Conservation (phyloP, 345 rosid species). For the Citrus trifoliata region DNA sequence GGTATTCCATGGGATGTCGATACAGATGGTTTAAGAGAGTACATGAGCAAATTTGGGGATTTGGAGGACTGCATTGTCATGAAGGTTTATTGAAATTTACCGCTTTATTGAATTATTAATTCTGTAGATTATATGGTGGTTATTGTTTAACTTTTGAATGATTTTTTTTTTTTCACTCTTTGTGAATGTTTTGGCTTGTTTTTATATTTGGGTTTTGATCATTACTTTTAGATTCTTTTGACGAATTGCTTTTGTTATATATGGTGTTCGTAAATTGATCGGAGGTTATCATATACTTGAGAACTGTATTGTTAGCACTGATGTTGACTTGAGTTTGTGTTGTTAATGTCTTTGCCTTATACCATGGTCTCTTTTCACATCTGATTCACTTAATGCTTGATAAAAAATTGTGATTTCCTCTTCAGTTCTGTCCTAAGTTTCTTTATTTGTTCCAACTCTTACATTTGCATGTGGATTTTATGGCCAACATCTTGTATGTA, state of each 20-base stretch:
- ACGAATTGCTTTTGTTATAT: neutral
- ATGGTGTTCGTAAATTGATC: neutral
- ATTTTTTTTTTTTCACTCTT: neutral
- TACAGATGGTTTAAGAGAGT: constrained; percentile 84
- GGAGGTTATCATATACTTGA: neutral
- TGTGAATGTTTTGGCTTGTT: neutral
- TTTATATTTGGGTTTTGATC: no score
- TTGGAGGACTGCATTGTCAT: constrained; percentile 97
- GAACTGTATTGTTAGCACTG: neutral
- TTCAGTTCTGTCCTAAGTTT: neutral
- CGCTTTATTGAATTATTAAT: neutral
- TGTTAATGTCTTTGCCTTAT: neutral
- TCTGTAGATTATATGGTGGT: neutral
- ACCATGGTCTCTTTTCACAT: neutral
- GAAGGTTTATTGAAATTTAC: constrained; percentile 57
- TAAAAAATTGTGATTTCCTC: neutral
- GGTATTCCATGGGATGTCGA: constrained; percentile 98
- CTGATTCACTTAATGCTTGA: neutral
- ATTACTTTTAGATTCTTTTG: neutral
- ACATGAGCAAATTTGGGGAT: constrained; percentile 91
- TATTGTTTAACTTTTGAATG: neutral
- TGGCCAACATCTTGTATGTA: neutral
- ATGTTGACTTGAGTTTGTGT: neutral
- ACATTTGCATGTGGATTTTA: neutral
- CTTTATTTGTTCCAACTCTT: neutral